Percentiles rank a stretch among this genome's conserved stretches.
Conservation (phyloP, 2,329 filamentous ascomycete species). For the Penicillium crustosum region DNA sequence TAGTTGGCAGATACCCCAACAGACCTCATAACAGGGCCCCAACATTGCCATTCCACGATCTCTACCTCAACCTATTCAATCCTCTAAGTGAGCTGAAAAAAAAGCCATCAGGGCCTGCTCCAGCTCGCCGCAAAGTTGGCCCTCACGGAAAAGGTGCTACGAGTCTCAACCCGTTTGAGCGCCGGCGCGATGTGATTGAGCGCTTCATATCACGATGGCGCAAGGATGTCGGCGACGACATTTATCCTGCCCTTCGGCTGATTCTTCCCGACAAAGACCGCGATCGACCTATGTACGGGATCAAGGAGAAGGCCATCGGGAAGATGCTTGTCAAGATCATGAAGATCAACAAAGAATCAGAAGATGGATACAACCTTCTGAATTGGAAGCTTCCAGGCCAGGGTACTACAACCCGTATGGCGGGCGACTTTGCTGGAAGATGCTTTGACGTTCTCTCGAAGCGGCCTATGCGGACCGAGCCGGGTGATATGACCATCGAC, state of each 20-base stretch:
- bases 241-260: slow-evolving; percentile 87
- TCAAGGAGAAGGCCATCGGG: slow-evolving; percentile 89
- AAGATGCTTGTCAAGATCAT: slow-evolving; percentile 89
- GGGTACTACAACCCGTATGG: slow-evolving; percentile 61
- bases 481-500: slow-evolving; percentile 78
- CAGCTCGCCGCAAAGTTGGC: slow-evolving; percentile 59
- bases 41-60: slow-evolving; percentile 77
- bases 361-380: slow-evolving; percentile 79
- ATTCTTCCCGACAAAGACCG: slow-evolving; percentile 92
- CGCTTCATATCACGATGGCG: slow-evolving; percentile 86
- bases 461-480: slow-evolving; percentile 69
- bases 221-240: slow-evolving; percentile 82
- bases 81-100: slow-evolving; percentile 77
- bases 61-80: slow-evolving; percentile 78
- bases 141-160: slow-evolving; percentile 51
- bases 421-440: slow-evolving; percentile 87
- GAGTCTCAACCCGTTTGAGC: slow-evolving; percentile 70
- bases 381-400: slow-evolving; percentile 91
- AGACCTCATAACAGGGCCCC: slow-evolving; percentile 76
- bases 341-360: slow-evolving; percentile 86
- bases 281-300: slow-evolving; percentile 85
- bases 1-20: slow-evolving; percentile 66
- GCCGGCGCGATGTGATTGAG: slow-evolving; percentile 76
- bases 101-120: slow-evolving; percentile 57
- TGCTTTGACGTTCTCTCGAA: slow-evolving; percentile 87